phyloP scores from a whole-genome alignment of 177 flowering plant species.

The Vitis hybrid region DNA sequence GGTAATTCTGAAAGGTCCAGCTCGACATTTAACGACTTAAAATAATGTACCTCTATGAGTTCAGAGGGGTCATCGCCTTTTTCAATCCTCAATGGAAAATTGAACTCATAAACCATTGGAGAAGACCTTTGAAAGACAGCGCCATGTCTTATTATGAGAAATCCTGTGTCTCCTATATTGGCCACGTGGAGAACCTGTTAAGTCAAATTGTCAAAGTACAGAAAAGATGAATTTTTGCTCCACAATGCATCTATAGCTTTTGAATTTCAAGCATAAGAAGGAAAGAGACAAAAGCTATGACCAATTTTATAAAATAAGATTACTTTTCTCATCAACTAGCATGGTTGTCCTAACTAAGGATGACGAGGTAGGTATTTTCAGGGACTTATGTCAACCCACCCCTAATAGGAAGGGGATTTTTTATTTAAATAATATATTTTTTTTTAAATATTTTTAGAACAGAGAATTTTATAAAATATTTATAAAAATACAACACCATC shows the following conservation, averaged over 20 bases:
- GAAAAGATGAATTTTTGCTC: not conserved
- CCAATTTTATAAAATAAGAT: not conserved
- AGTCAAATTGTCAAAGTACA: not conserved
- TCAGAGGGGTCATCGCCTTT: conserved; percentile 54
- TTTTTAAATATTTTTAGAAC: no score
- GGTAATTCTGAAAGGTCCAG: not conserved
- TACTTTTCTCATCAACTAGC: not conserved
- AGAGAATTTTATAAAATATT: no score
- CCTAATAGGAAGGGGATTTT: no score
- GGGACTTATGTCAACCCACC: no score
- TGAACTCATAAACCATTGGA: conserved; percentile 65
- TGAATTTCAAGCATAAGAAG: not conserved
- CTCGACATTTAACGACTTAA: not conserved
- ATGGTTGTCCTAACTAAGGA: no score
- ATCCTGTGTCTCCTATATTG: conserved; percentile 82
- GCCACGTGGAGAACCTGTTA: conserved; percentile 71
- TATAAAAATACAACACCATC: no score
- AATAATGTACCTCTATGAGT: conserved; percentile 50
- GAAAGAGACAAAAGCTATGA: not conserved
- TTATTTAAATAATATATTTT: no score
- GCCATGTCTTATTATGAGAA: conserved; percentile 71
- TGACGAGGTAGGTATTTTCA: no score
- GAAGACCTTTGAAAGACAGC: conserved; percentile 49
- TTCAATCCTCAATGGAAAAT: conserved; percentile 65
- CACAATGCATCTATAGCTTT: not conserved